Conservation (phyloP, 1,139 yeast genomes). For the Entelexis sorbosivorans region DNA sequence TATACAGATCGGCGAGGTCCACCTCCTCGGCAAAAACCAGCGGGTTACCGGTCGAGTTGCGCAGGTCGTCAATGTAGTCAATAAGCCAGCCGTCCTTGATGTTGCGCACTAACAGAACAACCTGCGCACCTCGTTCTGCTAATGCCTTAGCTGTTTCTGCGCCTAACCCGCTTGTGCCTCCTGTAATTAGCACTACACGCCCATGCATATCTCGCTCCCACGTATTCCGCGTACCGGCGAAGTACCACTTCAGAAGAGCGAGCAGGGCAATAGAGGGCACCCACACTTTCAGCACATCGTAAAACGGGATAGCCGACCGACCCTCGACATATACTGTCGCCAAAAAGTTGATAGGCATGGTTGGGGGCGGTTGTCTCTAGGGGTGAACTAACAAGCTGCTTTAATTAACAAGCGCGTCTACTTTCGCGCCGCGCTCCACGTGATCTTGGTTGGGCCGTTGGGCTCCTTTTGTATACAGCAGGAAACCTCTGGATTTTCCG, state of each 20-base stretch:
- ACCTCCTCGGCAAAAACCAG: conserved; percentile 82
- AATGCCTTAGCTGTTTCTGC: conserved; percentile 61
- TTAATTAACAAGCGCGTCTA: neutral
- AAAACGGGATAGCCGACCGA: conserved; percentile 61
- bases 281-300: conserved; percentile 43
- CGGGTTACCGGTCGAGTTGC: conserved; percentile 57
- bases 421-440: neutral
- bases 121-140: conserved; percentile 77
- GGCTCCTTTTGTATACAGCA: too few relatives aligned
- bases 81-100: conserved; percentile 63
- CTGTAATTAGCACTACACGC: conserved; percentile 62
- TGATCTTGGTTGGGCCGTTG: neutral
- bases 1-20: conserved; percentile 61
- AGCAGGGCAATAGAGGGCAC: conserved; percentile 44
- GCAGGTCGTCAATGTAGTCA: conserved; percentile 66
- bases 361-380: too few relatives aligned
- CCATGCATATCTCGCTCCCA: conserved; percentile 94
- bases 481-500: too few relatives aligned
- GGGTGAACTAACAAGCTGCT: neutral
- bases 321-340: conserved; percentile 61
- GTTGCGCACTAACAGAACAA: conserved; percentile 58
- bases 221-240: conserved; percentile 65
- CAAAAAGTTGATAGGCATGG: conserved; percentile 79
- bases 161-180: conserved; percentile 90
- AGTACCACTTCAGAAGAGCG: conserved; percentile 53